Base-by-base conservation (phyloP, 2,329 filamentous ascomycete species). In the Sclerotinia spermophila region DNA sequence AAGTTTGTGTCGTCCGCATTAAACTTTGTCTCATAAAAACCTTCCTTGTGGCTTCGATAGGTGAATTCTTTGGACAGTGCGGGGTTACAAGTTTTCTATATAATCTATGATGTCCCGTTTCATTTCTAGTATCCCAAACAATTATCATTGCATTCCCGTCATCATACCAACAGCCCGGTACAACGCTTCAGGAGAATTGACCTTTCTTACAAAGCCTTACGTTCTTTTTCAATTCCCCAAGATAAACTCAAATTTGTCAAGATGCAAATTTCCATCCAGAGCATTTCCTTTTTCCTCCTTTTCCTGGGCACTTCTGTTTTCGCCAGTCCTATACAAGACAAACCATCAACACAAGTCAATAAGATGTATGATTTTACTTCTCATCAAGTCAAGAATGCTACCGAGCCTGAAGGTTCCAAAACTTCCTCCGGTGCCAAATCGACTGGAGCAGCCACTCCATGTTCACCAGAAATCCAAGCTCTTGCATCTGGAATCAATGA, bases 401-500 rank as follows among this genome's bases (percentile, higher is more conserved):
- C 53, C n/a, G 35, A 68, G 7, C 51, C 56, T 48, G 13, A 64
- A 53, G 13, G 42, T 38, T 24, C 56, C 3, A 55, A n/a, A 33
- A 35, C 5, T 33, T 33, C 42, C 7, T 17, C 33, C 33, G 35
- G 44, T 42, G 67, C 44, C n/a, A 69, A 53, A 40, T 45, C 67
- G 19, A 68, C 56, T 38, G 66, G 67, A 62, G 40, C 42, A 33
- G 53, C 35, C 24, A 61, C 45, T 24, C 17, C 71, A 19, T 76
- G 74, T 45, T 72, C 72, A 17, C n/a, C 70, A 5, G 58, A 64
- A 30, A 72, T 75, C 3, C 40, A 70, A 24, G 73, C 73, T 13
- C 72, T 76, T 17, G 75, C 75, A 33, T 48, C 67, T 1, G 75
- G 75, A 8, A 76, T 76, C 42, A 58, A 53, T 44, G 61, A 69